Percentiles rank a stretch among this genome's conserved stretches.
These are phyloP conservation scores for Sutorius eximius DNA, from an alignment of 1,284 basidiomycete species.

Conservation along the genomic window DNA sequence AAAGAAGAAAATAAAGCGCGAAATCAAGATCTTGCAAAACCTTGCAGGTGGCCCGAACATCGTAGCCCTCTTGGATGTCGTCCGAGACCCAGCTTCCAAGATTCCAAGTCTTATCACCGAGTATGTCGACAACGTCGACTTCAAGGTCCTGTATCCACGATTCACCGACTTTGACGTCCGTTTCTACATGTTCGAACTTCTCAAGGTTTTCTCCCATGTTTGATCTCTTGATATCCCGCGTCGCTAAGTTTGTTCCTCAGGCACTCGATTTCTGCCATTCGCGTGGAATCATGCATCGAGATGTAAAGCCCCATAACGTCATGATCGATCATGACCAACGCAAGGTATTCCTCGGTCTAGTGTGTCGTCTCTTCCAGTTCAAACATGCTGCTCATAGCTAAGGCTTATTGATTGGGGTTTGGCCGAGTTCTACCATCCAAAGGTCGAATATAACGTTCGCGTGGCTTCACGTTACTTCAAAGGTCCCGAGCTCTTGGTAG, in stretches of 20 bases:
- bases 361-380: constrained; percentile 1
- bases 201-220: constrained; percentile 64
- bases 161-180: constrained; percentile 95
- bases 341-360: constrained; percentile 56
- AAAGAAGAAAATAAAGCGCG: constrained; percentile 99
- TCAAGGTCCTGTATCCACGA: constrained; percentile 94
- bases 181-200: constrained; percentile 95
- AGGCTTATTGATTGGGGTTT: constrained; percentile 99
- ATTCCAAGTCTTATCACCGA: constrained; percentile 98
- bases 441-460: constrained; percentile 97
- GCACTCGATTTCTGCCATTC: constrained; percentile 98
- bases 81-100: constrained; percentile 91
- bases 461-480: constrained; percentile 99
- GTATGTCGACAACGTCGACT: constrained; percentile 98
- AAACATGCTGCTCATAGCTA: constrained; percentile 51
- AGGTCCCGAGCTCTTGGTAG: constrained; percentile 94
- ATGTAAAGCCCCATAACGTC: constrained; percentile 99
- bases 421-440: constrained; percentile 98
- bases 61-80: constrained; percentile 90
- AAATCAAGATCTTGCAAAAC: constrained; percentile 99
- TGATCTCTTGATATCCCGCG: constrained; percentile 6
- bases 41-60: constrained; percentile 93
- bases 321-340: constrained; percentile 99
- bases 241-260: constrained; percentile 39
- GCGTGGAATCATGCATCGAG: constrained; percentile 98